Evolutionary conservation across 495 filamentous ascomycete species (phyloP).

Genomic region (Parathielavia appendiculata): DNA sequence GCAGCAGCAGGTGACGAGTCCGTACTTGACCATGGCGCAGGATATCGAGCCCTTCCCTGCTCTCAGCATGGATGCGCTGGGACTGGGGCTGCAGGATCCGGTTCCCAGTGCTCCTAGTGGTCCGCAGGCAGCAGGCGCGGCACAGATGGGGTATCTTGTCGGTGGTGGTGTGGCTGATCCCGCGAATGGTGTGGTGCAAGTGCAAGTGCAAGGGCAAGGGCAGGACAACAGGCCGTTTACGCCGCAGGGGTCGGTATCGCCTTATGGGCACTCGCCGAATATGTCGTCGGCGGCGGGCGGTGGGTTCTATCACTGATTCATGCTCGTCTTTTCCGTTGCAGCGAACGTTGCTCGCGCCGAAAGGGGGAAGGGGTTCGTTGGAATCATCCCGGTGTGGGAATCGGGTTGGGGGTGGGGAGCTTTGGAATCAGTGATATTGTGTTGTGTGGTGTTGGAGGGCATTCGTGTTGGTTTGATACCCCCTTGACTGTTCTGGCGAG

Average conservation of each 20-base stretch:
- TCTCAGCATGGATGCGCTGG: conserved; percentile 33
- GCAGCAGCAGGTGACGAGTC: not conserved
- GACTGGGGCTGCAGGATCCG: conserved; percentile 39
- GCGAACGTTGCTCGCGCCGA: no score
- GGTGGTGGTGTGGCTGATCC: conserved; percentile 17
- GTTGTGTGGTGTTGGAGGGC: not conserved
- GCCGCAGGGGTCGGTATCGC: conserved; percentile 40
- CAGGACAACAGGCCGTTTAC: conserved; percentile 29
- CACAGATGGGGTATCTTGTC: conserved; percentile 23
- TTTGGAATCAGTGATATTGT: not conserved
- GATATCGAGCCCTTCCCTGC: conserved; percentile 37
- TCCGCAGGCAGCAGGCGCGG: conserved; percentile 13
- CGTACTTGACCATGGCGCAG: conserved; percentile 20
- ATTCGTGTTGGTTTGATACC: not conserved
- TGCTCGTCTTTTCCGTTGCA: no score
- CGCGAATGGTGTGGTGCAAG: conserved; percentile 20
- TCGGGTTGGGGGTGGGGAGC: no score
- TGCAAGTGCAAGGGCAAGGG: not conserved
- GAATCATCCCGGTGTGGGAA: no score
- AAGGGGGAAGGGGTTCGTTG: no score
- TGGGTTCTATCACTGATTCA: conserved; percentile 31
- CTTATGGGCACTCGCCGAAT: conserved; percentile 40
- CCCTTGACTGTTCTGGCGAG: not conserved
- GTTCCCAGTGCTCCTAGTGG: no score
- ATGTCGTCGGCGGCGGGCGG: conserved; percentile 25